phyloP scores from a whole-genome alignment of 306 rosid species.

The Comarum palustre region DNA sequence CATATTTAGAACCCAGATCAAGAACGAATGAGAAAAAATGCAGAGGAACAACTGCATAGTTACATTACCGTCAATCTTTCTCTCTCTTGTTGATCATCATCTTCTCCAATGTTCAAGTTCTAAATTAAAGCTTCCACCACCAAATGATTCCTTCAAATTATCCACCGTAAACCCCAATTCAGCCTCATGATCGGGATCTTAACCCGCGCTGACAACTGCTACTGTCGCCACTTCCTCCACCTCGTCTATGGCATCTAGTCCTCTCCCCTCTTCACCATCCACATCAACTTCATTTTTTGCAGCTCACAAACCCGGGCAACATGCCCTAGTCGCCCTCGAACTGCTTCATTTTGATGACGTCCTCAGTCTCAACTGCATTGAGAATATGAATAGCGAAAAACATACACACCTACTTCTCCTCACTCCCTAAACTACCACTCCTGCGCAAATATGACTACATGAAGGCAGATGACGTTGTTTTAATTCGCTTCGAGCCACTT shows the following conservation, averaged over 20 bases:
- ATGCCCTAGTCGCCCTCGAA: constrained; percentile 17
- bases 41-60: constrained; percentile 3
- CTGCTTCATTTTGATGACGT: constrained; percentile 22
- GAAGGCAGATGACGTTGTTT: constrained; percentile 34
- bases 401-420: constrained; percentile 34
- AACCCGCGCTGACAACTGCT: constrained; percentile 21
- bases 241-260: constrained; percentile 29
- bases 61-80: constrained; percentile 7
- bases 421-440: constrained; percentile 9
- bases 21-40: neutral
- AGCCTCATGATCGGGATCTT: constrained; percentile 32
- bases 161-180: constrained; percentile 1
- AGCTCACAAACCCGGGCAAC: constrained; percentile 28
- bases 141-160: neutral
- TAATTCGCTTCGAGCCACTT: constrained; percentile 22
- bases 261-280: constrained; percentile 15
- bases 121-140: neutral
- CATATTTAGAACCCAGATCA: neutral
- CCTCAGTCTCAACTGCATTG: constrained; percentile 28
- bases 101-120: constrained; percentile 3
- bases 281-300: constrained; percentile 31
- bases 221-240: constrained; percentile 31
- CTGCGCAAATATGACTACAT: constrained; percentile 15
- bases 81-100: constrained; percentile 18
- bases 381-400: constrained; percentile 34